phyloP scores from a whole-genome alignment of 148 eudicot genomes.

The Fallopia convolvulus region DNA sequence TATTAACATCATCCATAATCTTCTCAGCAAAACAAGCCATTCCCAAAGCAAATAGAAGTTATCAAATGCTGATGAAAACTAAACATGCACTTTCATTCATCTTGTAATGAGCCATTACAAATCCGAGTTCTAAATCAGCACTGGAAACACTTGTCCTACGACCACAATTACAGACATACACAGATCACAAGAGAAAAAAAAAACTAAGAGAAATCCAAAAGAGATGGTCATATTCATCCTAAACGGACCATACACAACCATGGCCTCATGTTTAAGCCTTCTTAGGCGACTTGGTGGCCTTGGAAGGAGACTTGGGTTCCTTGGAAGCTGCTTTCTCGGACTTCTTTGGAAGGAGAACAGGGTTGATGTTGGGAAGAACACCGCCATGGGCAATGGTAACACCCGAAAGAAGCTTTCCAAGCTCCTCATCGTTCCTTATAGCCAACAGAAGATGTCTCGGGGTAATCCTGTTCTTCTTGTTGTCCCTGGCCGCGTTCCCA shows the following conservation, averaged over 20 bases:
- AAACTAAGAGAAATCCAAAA: not conserved
- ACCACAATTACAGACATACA: conserved; percentile 7
- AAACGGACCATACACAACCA: not conserved
- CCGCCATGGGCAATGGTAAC: conserved; percentile 15
- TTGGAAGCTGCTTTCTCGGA: not conserved
- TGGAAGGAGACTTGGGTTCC: conserved; percentile 12
- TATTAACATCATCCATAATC: not conserved
- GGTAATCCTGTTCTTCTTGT: conserved; percentile 17
- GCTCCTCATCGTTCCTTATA: conserved; percentile 13
- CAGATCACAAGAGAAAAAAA: not conserved
- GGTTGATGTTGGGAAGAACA: conserved; percentile 15
- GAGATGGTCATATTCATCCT: not conserved
- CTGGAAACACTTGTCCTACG: not conserved
- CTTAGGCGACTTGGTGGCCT: conserved; percentile 1
- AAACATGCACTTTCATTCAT: not conserved
- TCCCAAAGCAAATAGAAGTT: not conserved
- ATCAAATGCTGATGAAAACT: not conserved
- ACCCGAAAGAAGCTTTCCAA: conserved; percentile 8
- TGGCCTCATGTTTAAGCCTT: not conserved
- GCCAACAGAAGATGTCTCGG: conserved; percentile 12
- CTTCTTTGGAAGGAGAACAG: conserved; percentile 14
- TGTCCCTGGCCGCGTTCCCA: conserved; percentile 14
- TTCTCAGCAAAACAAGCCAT: not conserved
- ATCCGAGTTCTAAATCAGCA: not conserved
- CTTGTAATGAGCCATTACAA: not conserved